Evolutionary conservation across 2,329 filamentous ascomycete species (phyloP), one percentile per base, ranked within the genome.

Genomic region (Hypomyces perniciosus): DNA sequence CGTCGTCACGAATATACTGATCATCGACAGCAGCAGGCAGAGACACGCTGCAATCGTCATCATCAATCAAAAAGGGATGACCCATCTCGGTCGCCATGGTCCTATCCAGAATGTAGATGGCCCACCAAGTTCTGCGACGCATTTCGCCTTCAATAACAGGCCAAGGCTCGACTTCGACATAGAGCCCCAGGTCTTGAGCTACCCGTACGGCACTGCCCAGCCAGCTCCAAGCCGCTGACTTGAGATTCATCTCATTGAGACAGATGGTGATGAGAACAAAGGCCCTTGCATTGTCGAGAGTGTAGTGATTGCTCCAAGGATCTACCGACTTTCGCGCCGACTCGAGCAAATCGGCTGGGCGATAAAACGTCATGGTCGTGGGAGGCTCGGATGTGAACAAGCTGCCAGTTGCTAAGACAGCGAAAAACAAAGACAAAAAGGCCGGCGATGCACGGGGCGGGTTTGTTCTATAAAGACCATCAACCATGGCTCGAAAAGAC

Each of bases 101-200:
- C 55, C 90, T 83, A 70, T 99, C 93, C 72, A 91, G 83, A 41
- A 90, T 82, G 68, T 97, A 97, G 51, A 96, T 81, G 10, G 88
- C 83, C 90, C 93, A 99, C 92, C 92, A 99, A 2, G 93, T 81
- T 50, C 91, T 79, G 54, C 88, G 83, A 49, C 91, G 83, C 82
- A 92, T 90, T 68, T 97, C 92, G 8, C 81, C 81, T 61, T 96
- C 90, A 10, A 95, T 74, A 1, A 83, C 76, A 2, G 86, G 79
- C 77, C 85, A 90, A 1, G 84, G 78, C 0, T 85, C 85, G 1
- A 81, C 80, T 60, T 95, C 88, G 6, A 80, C 73, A 61, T 96
- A 85, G 8, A 97, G 74, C 0, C 88, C 88, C 42, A 96, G 76
- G 57, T 93, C 88, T 64, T 97, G 92, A 0, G 86, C 87, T 47